These are phyloP conservation scores for Trichocomaceae sp. DNA, from an alignment of 2,329 filamentous ascomycete genomes.

Conservation along the genomic window DNA sequence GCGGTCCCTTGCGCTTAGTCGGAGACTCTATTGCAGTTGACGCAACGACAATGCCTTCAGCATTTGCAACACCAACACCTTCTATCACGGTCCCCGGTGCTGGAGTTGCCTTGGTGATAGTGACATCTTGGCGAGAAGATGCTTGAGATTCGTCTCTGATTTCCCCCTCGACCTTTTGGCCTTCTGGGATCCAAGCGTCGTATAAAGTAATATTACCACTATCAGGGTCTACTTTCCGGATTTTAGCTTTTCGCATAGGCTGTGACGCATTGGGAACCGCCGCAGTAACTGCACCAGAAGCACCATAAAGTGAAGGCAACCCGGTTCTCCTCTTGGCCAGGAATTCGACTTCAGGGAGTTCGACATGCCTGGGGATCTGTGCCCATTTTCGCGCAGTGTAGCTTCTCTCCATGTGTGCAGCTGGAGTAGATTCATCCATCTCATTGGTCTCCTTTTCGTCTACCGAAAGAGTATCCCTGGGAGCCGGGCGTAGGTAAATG, in stretches of 20 bases:
- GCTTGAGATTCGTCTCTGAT: constrained; percentile 55
- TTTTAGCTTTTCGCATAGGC: constrained; percentile 70
- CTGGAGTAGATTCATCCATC: constrained; percentile 28
- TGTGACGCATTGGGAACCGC: constrained; percentile 22
- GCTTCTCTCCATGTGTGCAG: constrained; percentile 36
- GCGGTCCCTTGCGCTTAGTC: constrained; percentile 59
- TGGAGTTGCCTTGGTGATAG: constrained; percentile 37
- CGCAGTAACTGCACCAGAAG: constrained; percentile 25
- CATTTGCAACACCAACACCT: constrained; percentile 54
- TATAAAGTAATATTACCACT: constrained; percentile 75
- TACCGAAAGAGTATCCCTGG: constrained; percentile 15
- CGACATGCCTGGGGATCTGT: constrained; percentile 50
- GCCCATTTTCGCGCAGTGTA: constrained; percentile 55
- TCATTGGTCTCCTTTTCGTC: constrained; percentile 34
- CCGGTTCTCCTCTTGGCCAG: constrained; percentile 57
- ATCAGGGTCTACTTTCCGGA: constrained; percentile 67
- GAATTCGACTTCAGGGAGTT: constrained; percentile 55
- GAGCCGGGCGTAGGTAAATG: constrained; percentile 61
- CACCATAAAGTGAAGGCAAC: constrained; percentile 47
- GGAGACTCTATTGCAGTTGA: constrained; percentile 44
- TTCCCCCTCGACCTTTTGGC: constrained; percentile 73
- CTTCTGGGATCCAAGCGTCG: constrained; percentile 73
- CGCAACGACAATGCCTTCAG: constrained; percentile 53
- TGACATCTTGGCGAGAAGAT: constrained; percentile 34
- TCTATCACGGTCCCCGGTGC: constrained; percentile 55